Conservation (phyloP, 108 stramenopile genomes). For the Nitzschia sp. region DNA sequence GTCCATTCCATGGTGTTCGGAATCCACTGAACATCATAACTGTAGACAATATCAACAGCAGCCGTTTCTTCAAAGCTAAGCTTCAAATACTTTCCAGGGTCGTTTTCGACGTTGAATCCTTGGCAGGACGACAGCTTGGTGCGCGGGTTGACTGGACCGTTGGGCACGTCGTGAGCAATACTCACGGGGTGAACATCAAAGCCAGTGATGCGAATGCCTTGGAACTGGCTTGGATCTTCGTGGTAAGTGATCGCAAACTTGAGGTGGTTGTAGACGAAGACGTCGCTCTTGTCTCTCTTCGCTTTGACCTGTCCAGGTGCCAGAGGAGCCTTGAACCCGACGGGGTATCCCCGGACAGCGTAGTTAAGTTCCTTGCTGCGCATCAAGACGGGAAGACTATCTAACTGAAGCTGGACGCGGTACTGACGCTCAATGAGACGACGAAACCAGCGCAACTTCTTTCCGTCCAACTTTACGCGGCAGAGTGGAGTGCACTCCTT, state of each 20-base stretch:
- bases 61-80: slow-evolving; percentile 19
- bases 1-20: slow-evolving; percentile 87
- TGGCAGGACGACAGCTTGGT: slow-evolving; percentile 26
- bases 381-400: slow-evolving; percentile 80
- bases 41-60: slow-evolving; percentile 66
- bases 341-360: slow-evolving; percentile 80
- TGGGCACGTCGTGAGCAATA: slow-evolving; percentile 67
- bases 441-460: slow-evolving; percentile 69
- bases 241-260: slow-evolving; percentile 87
- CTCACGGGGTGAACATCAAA: slow-evolving; percentile 93
- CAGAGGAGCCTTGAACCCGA: slow-evolving; percentile 77
- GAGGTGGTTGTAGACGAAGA: slow-evolving; percentile 92
- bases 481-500: slow-evolving; percentile 65
- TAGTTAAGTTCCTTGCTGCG: slow-evolving; percentile 77
- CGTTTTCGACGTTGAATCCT: slow-evolving; percentile 52
- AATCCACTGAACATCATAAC: slow-evolving; percentile 96
- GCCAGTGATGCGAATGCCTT: slow-evolving; percentile 90
- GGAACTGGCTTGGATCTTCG: slow-evolving; percentile 57
- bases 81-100: slow-evolving; percentile 46
- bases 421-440: slow-evolving; percentile 93
- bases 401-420: slow-evolving; percentile 87
- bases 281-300: slow-evolving; percentile 15
- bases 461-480: slow-evolving; percentile 48
- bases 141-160: not conserved
- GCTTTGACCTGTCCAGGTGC: not conserved